Evolutionary conservation across 2,329 filamentous ascomycete genomes (phyloP), one percentile per base, ranked within the genome.

Genomic region (Alternaria angustiovoidea): DNA sequence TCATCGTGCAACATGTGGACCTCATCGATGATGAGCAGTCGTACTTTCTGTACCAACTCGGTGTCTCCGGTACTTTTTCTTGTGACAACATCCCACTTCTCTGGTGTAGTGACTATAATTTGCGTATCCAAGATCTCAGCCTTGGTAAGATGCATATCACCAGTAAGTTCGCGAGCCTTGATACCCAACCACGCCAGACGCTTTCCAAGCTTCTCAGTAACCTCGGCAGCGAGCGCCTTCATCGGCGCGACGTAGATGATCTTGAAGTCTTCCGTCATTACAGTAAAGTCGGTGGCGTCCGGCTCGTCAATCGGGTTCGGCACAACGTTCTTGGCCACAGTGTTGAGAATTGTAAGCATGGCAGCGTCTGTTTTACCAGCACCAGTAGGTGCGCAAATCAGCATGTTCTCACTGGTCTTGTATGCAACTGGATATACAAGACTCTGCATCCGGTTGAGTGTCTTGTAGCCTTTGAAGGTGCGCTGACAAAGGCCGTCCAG

Each of bases 1-100:
- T 98, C 95, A 76, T 99, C 95, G 73, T 99, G 96, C 71, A 99
- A 89, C 96, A 99, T 99, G 75, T 99, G 95, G 1, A 99, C 95
- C 81, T 99, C 95, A 78, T 99, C 95, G 64, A 99, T 98, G 72
- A 99, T 98, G 61, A 99, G 86, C 2, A 99, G 84, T 11, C 94
- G 89, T 24, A 99, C 95, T 77, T 99, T 99, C 72, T 99, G 95
- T 14, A 99, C 96, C 3, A 99, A 86, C 75, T 98, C 95, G 0
- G 95, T 98, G 75, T 99, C 95, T 16, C 96, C 95, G 1, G 94
- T 98, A 57, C 94, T 96, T 80, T 98, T 99, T 62, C 95, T 87
- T 3, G 95, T 99, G 5, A 99, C 92, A 1, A 99, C 95, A 77
- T 99, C 95, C 96, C 96, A 99, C 80, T 99, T 99, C 80, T 99